Conservation (phyloP, 306 rosid genomes). For the Malus sieversii region DNA sequence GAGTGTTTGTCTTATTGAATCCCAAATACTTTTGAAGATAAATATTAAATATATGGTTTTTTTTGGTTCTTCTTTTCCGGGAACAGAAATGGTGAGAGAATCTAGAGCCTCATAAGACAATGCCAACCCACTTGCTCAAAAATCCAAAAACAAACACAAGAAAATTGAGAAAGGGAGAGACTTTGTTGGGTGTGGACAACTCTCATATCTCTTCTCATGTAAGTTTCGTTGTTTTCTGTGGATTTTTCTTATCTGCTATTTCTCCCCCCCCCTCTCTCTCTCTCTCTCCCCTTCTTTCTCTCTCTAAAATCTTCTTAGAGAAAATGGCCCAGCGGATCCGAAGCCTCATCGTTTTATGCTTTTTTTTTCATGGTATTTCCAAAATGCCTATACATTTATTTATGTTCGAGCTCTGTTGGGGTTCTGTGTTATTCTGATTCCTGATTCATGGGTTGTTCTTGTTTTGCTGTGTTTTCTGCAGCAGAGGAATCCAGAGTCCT, state of each 20-base stretch:
- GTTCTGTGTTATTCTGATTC: conserved; percentile 13
- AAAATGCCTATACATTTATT: conserved; percentile 21
- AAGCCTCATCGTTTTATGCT: conserved; percentile 42
- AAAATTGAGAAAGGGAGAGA: conserved; percentile 30
- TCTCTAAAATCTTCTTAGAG: conserved; percentile 44
- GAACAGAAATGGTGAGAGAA: conserved; percentile 33
- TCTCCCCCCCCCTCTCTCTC: neutral
- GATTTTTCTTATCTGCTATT: conserved; percentile 32
- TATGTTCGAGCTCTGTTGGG: conserved; percentile 23
- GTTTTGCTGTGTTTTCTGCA: neutral
- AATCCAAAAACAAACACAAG: conserved; percentile 17
- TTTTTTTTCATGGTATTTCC: conserved; percentile 12
- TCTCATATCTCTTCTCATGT: conserved; percentile 52
- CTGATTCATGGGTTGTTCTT: conserved; percentile 21
- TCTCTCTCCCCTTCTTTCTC: conserved; percentile 26
- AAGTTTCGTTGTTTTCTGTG: conserved; percentile 42
- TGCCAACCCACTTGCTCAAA: conserved; percentile 15
- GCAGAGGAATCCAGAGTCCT: conserved; percentile 1
- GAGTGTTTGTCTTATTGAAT: conserved; percentile 11
- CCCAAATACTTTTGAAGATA: neutral
- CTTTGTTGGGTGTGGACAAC: conserved; percentile 30
- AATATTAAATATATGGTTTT: neutral
- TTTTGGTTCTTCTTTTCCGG: neutral
- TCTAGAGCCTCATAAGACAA: conserved; percentile 37
- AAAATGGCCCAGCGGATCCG: conserved; percentile 70